phyloP scores from a whole-genome alignment of 805 yeast species.

The Schwanniomyces sp. region DNA sequence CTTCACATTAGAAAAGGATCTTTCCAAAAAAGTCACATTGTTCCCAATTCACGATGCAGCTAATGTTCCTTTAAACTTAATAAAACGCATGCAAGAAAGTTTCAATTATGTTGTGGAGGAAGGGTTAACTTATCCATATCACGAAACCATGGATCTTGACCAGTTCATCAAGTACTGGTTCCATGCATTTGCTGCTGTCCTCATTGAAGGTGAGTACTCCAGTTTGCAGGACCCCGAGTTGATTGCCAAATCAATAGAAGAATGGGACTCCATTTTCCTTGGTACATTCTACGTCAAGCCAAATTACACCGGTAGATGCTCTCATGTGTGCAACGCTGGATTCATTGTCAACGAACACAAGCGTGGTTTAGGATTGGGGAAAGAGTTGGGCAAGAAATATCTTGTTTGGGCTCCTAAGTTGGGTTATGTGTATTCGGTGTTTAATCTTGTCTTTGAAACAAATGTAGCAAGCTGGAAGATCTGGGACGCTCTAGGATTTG shows the following conservation, averaged over 20 bases:
- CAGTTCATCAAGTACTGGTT: conserved; percentile 70
- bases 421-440: conserved; percentile 82
- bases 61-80: conserved; percentile 51
- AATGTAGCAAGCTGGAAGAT: conserved; percentile 72
- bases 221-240: conserved; percentile 10
- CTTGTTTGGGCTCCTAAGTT: conserved; percentile 70
- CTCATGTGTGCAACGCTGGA: conserved; percentile 88
- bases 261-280: conserved; percentile 50
- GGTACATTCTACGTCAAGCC: conserved; percentile 87
- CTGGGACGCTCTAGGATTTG: conserved; percentile 86
- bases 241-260: conserved; percentile 37
- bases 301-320: conserved; percentile 79
- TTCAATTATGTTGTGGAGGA: conserved; percentile 66
- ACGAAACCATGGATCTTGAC: conserved; percentile 34
- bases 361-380: conserved; percentile 73
- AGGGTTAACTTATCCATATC: conserved; percentile 77
- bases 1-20: conserved; percentile 44
- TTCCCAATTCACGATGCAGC: conserved; percentile 53
- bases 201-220: conserved; percentile 43
- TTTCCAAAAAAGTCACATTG: conserved; percentile 50
- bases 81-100: conserved; percentile 46
- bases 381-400: conserved; percentile 65
- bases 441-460: conserved; percentile 82
- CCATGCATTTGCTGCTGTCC: conserved; percentile 60
- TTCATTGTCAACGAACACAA: conserved; percentile 62